These are phyloP conservation scores for Chalciporus chontae DNA, from an alignment of 768 basidiomycete species.

Conservation along the genomic window DNA sequence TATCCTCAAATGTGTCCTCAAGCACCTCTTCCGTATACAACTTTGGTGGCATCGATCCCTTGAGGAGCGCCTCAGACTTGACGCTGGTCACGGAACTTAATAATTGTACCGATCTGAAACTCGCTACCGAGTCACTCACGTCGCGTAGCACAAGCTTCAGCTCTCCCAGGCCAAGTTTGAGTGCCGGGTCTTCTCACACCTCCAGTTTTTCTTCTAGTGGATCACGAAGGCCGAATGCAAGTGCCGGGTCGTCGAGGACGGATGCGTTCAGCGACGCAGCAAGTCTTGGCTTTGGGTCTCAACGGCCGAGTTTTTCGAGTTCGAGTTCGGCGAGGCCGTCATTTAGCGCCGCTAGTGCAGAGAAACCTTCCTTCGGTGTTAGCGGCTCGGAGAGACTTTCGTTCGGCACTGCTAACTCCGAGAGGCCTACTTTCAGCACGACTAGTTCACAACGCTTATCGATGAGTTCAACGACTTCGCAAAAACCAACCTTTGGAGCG, in stretches of 20 bases:
- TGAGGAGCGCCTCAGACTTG: constrained; percentile 17
- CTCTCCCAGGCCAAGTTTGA: constrained; percentile 24
- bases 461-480: constrained; percentile 1
- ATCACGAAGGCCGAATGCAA: constrained; percentile 23
- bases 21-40: constrained; percentile 19
- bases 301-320: constrained; percentile 22
- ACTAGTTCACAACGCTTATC: constrained; percentile 12
- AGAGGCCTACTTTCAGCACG: constrained; percentile 10
- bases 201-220: constrained; percentile 24
- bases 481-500: constrained; percentile 2
- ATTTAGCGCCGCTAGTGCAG: constrained; percentile 14
- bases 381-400: constrained; percentile 16
- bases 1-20: constrained; percentile 23
- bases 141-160: constrained; percentile 26
- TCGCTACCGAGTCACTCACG: constrained; percentile 23
- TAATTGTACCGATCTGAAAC: constrained; percentile 14
- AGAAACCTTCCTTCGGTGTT: constrained; percentile 14
- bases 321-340: constrained; percentile 17
- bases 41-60: constrained; percentile 10
- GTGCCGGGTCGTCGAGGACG: constrained; percentile 16
- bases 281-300: constrained; percentile 15
- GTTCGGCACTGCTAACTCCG: constrained; percentile 13
- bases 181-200: constrained; percentile 28
- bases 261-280: constrained; percentile 18
- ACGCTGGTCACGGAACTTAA: constrained; percentile 24